Conservation (phyloP, 192 early-diverging fungal genomes). For the Podila minutissima region DNA sequence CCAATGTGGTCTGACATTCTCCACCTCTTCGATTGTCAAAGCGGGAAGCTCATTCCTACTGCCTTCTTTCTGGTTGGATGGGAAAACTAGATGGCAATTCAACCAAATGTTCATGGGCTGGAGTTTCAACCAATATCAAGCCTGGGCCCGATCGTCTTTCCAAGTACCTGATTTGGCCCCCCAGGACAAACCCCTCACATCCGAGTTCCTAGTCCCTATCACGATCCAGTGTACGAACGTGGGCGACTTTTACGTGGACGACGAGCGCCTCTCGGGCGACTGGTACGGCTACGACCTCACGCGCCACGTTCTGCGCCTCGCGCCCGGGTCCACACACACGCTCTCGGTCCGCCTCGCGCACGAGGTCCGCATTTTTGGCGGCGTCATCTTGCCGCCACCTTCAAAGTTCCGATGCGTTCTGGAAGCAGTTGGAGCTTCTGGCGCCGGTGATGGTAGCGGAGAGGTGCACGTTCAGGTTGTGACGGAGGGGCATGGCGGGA, state of each 20-base stretch:
- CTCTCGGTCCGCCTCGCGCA: constrained; percentile 67
- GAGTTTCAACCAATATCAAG: constrained; percentile 62
- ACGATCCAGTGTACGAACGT: constrained; percentile 60
- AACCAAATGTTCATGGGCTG: constrained; percentile 66
- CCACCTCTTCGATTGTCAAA: not conserved
- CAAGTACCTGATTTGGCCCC: not conserved
- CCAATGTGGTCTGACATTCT: not conserved
- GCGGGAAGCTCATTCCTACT: no score
- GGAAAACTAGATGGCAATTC: constrained; percentile 63
- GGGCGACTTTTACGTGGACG: constrained; percentile 74
- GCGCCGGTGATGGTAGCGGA: not conserved
- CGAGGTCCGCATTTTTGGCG: constrained; percentile 79
- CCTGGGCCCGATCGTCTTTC: constrained; percentile 56
- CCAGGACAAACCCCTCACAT: not conserved
- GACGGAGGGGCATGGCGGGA: constrained; percentile 21
- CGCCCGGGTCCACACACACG: constrained; percentile 56
- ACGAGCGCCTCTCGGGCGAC: constrained; percentile 67
- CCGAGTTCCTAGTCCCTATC: constrained; percentile 18
- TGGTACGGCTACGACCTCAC: constrained; percentile 65
- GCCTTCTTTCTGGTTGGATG: not conserved
- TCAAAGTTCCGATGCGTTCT: constrained; percentile 32
- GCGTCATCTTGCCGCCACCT: constrained; percentile 44
- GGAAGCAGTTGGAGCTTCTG: not conserved
- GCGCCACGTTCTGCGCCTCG: constrained; percentile 56
- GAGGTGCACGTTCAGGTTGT: constrained; percentile 16